A percentile compares a stretch with the other conserved stretches of the same genome.
These are phyloP conservation scores for Salmacisia buchloeana DNA, from an alignment of 1,284 basidiomycete genomes.

Conservation along the genomic window DNA sequence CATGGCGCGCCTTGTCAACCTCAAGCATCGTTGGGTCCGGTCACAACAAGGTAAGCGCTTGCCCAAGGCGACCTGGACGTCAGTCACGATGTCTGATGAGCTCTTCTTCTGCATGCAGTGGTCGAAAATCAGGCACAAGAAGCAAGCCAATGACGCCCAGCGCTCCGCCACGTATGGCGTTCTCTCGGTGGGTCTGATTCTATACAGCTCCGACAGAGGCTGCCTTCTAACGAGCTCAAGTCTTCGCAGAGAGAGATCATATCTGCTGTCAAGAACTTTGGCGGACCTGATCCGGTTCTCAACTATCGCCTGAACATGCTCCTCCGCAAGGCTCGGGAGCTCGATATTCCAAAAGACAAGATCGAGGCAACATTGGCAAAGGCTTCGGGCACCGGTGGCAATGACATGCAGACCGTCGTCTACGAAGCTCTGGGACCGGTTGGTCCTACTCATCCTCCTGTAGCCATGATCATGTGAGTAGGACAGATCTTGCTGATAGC, in stretches of 20 bases:
- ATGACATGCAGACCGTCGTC: slow-evolving; percentile 9
- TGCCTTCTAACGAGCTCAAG: not conserved
- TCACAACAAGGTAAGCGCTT: not conserved
- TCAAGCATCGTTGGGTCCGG: not conserved
- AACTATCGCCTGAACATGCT: slow-evolving; percentile 14
- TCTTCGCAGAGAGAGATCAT: not conserved
- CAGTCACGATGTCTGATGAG: not conserved
- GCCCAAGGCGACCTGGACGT: not conserved
- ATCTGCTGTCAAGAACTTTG: slow-evolving; percentile 2
- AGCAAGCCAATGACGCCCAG: slow-evolving; percentile 18
- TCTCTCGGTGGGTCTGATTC: slow-evolving; percentile 15
- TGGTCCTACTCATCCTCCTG: not conserved
- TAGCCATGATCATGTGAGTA: slow-evolving; percentile 18
- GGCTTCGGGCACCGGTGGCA: slow-evolving; percentile 9
- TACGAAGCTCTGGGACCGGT: slow-evolving; percentile 18
- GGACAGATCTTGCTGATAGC: not conserved
- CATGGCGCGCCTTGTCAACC: not conserved
- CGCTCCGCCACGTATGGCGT: slow-evolving; percentile 12
- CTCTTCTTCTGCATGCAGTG: slow-evolving; percentile 3
- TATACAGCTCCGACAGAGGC: too few relatives aligned
- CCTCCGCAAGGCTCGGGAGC: slow-evolving; percentile 16
- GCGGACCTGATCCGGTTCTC: slow-evolving; percentile 10
- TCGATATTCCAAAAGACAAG: slow-evolving; percentile 19
- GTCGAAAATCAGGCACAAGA: slow-evolving; percentile 26
- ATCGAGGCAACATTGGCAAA: slow-evolving; percentile 19